phyloP scores from a whole-genome alignment of 2,329 filamentous ascomycete species.

The Lasiodiplodia sp. region DNA sequence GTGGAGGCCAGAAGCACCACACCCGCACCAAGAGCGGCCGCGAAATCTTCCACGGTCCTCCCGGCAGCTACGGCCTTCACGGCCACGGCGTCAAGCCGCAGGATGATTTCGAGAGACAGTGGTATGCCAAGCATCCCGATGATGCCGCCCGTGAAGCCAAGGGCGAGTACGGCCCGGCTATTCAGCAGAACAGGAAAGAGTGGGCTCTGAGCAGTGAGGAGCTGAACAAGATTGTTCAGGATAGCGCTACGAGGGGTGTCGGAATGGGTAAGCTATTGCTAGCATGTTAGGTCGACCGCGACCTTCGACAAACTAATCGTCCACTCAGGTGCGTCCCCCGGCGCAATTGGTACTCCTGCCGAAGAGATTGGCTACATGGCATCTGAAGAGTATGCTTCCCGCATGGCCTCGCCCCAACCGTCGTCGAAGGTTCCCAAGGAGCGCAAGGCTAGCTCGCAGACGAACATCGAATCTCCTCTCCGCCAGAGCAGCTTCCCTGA shows the following conservation, averaged over 20 bases:
- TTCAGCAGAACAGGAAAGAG: slow-evolving; percentile 69
- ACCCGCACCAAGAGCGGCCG: slow-evolving; percentile 74
- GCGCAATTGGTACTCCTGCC: slow-evolving; percentile 76
- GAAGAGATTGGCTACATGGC: slow-evolving; percentile 92
- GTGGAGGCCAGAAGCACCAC: slow-evolving; percentile 63
- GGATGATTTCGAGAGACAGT: slow-evolving; percentile 87
- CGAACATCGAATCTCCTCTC: slow-evolving; percentile 58
- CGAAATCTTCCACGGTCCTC: slow-evolving; percentile 73
- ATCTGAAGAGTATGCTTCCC: slow-evolving; percentile 81
- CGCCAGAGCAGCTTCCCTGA: slow-evolving; percentile 58
- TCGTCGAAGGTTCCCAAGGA: slow-evolving; percentile 54
- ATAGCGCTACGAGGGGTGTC: slow-evolving; percentile 63
- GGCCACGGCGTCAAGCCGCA: slow-evolving; percentile 76
- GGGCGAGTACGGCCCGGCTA: slow-evolving; percentile 66
- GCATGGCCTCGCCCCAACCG: slow-evolving; percentile 73
- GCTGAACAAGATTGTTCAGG: slow-evolving; percentile 85
- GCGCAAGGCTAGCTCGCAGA: slow-evolving; percentile 55
- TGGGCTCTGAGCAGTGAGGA: slow-evolving; percentile 90
- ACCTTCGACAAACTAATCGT: slow-evolving; percentile 48
- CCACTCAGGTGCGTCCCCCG: slow-evolving; percentile 67
- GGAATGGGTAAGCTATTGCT: slow-evolving; percentile 58
- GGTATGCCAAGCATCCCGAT: slow-evolving; percentile 92
- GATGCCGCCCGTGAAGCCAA: slow-evolving; percentile 76
- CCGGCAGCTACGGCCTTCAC: slow-evolving; percentile 91
- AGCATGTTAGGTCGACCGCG: slow-evolving; percentile 26